These are phyloP conservation scores for Colletotrichum orbiculare DNA, from an alignment of 2,329 filamentous ascomycete genomes.

Conservation along the genomic window DNA sequence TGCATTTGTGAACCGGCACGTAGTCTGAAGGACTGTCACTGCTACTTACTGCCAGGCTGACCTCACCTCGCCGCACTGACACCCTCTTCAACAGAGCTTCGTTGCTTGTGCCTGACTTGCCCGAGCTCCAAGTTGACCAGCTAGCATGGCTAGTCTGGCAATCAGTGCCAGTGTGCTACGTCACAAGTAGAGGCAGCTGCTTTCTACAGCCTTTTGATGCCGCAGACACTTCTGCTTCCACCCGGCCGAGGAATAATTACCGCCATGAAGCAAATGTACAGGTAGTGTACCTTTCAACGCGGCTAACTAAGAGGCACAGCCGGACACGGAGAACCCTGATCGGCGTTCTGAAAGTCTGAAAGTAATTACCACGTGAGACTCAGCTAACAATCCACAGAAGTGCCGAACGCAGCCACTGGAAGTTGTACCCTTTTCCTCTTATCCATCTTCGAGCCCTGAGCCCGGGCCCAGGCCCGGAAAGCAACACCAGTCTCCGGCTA, in stretches of 20 bases:
- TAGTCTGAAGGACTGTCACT: not conserved
- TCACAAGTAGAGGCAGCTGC: no score
- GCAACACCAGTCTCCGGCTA: slow-evolving; percentile 26
- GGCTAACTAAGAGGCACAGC: slow-evolving; percentile 15
- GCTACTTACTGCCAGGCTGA: slow-evolving; percentile 12
- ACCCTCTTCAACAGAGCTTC: not conserved
- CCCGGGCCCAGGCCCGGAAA: not conserved
- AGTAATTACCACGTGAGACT: not conserved
- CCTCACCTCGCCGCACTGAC: slow-evolving; percentile 29
- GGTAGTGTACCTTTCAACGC: slow-evolving; percentile 25
- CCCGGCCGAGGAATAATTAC: slow-evolving; percentile 16
- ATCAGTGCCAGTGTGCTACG: no score
- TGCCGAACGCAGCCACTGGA: slow-evolving; percentile 11
- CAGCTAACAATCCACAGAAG: slow-evolving; percentile 4
- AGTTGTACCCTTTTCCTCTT: slow-evolving; percentile 17
- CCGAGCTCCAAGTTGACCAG: no score
- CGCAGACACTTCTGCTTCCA: no score
- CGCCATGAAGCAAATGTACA: slow-evolving; percentile 7
- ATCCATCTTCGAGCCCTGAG: slow-evolving; percentile 1
- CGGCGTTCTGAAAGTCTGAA: slow-evolving; percentile 20
- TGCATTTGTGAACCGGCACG: no score
- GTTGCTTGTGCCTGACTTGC: no score
- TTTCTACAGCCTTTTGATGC: no score
- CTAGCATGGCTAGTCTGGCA: no score
- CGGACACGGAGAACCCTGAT: slow-evolving; percentile 34